These are phyloP conservation scores for Lodderomyces margitis DNA, from an alignment of 1,139 yeast species.

Conservation along the genomic window DNA sequence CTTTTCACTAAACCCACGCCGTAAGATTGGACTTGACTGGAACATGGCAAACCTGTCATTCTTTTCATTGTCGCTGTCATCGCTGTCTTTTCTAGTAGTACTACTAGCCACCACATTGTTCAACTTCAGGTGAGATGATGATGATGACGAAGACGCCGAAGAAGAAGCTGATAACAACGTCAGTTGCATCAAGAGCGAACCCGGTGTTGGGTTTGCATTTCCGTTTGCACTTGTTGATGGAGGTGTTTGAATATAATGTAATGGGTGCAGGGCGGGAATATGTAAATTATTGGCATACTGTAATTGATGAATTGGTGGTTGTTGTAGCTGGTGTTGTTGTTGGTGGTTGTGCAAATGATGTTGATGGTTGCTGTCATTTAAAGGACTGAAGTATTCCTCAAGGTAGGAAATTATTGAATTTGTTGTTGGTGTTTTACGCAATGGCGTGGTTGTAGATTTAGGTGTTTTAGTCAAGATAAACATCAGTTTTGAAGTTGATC, in stretches of 20 bases:
- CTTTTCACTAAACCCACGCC: background rate
- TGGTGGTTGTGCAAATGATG: slow-evolving; percentile 7
- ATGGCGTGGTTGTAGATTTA: background rate
- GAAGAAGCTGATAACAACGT: background rate
- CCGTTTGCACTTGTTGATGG: slow-evolving; percentile 3
- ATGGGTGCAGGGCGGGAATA: slow-evolving; percentile 1
- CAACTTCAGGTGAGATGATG: slow-evolving; percentile 10
- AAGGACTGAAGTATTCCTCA: slow-evolving; percentile 1
- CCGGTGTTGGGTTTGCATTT: background rate
- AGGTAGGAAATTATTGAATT: slow-evolving; percentile 1
- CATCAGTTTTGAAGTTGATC: slow-evolving; percentile 1
- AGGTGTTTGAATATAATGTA: background rate
- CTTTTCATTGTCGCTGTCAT: background rate
- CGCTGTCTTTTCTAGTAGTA: background rate
- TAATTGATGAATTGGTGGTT: slow-evolving; percentile 5
- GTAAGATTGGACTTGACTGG: slow-evolving; percentile 14
- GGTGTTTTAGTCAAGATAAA: background rate
- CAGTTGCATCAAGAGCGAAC: slow-evolving; percentile 1
- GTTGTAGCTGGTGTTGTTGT: slow-evolving; percentile 11
- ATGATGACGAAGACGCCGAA: background rate
- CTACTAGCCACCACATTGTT: slow-evolving; percentile 14
- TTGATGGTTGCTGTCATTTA: background rate
- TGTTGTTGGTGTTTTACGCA: slow-evolving; percentile 1
- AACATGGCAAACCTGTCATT: background rate
- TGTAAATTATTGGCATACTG: background rate